A percentile compares a stretch with the other conserved stretches of the same genome.
Conservation (phyloP, 495 filamentous ascomycete species). For the Penicillium angulare region DNA sequence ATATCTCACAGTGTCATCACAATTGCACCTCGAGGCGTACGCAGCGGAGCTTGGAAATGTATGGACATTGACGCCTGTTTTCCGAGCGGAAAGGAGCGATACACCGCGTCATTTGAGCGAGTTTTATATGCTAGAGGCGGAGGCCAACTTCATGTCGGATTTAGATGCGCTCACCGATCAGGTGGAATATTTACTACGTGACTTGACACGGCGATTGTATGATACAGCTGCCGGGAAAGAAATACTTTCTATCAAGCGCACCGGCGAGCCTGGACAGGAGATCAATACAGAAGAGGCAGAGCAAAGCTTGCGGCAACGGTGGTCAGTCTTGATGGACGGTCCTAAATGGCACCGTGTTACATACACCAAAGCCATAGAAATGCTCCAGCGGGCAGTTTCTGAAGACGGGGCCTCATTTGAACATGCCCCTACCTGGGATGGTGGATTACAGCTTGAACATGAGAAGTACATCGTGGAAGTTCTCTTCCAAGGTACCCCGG, state of each 20-base stretch:
- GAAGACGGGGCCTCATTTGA: slow-evolving; percentile 56
- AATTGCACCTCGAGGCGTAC: slow-evolving; percentile 91
- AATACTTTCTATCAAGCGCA: slow-evolving; percentile 47
- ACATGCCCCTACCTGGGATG: slow-evolving; percentile 65
- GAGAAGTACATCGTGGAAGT: slow-evolving; percentile 80
- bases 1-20: slow-evolving; percentile 92
- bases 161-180: slow-evolving; percentile 70
- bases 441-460: slow-evolving; percentile 84
- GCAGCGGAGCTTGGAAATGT: slow-evolving; percentile 85
- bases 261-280: slow-evolving; percentile 36
- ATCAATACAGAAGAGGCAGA: slow-evolving; percentile 26
- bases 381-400: slow-evolving; percentile 59
- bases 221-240: slow-evolving; percentile 61
- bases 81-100: slow-evolving; percentile 92
- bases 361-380: slow-evolving; percentile 73
- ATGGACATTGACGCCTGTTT: slow-evolving; percentile 91
- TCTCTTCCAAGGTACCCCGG: slow-evolving; percentile 66
- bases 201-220: slow-evolving; percentile 55
- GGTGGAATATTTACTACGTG: slow-evolving; percentile 72
- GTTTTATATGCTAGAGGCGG: slow-evolving; percentile 98
- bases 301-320: slow-evolving; percentile 61
- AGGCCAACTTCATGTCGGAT: slow-evolving; percentile 73
- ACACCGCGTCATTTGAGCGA: slow-evolving; percentile 93
- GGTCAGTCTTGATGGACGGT: slow-evolving; percentile 60
- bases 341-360: slow-evolving; percentile 78